phyloP scores from a whole-genome alignment of 345 rosid genomes.

The Orychophragmus violaceus region DNA sequence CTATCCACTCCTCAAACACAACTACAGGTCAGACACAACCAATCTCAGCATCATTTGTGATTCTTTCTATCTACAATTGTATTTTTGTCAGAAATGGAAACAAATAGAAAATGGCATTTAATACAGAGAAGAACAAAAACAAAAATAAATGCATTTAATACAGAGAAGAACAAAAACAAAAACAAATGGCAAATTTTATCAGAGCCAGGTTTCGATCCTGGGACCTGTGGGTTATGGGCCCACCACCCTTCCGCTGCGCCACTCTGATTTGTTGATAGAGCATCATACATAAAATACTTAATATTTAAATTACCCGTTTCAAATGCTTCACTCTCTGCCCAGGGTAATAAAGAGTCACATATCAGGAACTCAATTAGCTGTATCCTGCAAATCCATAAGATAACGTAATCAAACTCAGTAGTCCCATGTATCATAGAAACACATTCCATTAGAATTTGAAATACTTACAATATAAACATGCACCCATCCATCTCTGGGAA shows the following conservation, averaged over 20 bases:
- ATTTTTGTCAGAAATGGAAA: background rate
- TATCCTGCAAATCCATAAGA: slow-evolving; percentile 46
- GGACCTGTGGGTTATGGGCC: slow-evolving; percentile 87
- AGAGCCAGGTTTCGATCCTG: slow-evolving; percentile 82
- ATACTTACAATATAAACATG: slow-evolving; percentile 63
- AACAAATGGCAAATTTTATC: background rate
- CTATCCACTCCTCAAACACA: slow-evolving; percentile 69
- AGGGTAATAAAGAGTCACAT: slow-evolving; percentile 54
- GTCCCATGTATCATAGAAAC: background rate
- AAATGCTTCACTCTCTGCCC: slow-evolving; percentile 48
- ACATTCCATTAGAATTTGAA: background rate
- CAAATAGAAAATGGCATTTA: background rate
- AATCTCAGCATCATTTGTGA: background rate
- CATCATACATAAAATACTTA: background rate
- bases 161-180: background rate
- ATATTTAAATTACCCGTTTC: slow-evolving; percentile 42
- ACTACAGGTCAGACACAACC: slow-evolving; percentile 37
- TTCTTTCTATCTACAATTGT: background rate
- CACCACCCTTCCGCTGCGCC: slow-evolving; percentile 76
- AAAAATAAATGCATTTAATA: background rate
- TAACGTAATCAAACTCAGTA: slow-evolving; percentile 4
- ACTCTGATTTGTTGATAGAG: slow-evolving; percentile 28
- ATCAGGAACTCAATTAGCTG: slow-evolving; percentile 76
- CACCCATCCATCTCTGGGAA: slow-evolving; percentile 57
- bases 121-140: background rate